These are phyloP conservation scores for Cytospora piceicola DNA, from an alignment of 2,329 filamentous ascomycete species.

Conservation along the genomic window DNA sequence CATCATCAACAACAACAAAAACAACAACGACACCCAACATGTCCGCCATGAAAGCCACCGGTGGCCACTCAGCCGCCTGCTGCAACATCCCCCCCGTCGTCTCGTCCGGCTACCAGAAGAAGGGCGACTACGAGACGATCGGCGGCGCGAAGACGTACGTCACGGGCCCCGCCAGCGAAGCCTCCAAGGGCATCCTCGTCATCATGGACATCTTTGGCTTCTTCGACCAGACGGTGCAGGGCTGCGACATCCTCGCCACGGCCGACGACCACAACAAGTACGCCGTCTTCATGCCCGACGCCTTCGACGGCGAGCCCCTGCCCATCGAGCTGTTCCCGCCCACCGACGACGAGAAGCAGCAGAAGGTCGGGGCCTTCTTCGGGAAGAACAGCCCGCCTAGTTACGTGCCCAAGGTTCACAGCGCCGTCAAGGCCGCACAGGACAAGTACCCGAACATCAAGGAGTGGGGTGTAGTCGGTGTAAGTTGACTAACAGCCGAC, in stretches of 20 bases:
- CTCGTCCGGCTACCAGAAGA: constrained; percentile 46
- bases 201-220: constrained; percentile 73
- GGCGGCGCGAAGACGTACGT: constrained; percentile 54
- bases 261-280: constrained; percentile 67
- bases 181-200: constrained; percentile 62
- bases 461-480: constrained; percentile 64
- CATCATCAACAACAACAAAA: no score
- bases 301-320: constrained; percentile 76
- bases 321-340: constrained; percentile 65
- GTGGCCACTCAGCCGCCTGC: constrained; percentile 47
- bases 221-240: constrained; percentile 71
- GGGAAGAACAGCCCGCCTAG: constrained; percentile 52
- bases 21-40: constrained; percentile 36
- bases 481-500: constrained; percentile 42
- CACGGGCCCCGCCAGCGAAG: constrained; percentile 47
- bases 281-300: constrained; percentile 89
- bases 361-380: constrained; percentile 63
- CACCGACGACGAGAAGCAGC: constrained; percentile 65
- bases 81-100: constrained; percentile 53
- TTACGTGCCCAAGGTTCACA: constrained; percentile 55
- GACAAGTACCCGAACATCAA: constrained; percentile 58
- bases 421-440: constrained; percentile 57
- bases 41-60: constrained; percentile 41
- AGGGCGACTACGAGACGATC: constrained; percentile 51
- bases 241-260: constrained; percentile 67